phyloP scores from a whole-genome alignment of 176 grass and related monocot genomes.

The Hyparrhenia diplandra region DNA sequence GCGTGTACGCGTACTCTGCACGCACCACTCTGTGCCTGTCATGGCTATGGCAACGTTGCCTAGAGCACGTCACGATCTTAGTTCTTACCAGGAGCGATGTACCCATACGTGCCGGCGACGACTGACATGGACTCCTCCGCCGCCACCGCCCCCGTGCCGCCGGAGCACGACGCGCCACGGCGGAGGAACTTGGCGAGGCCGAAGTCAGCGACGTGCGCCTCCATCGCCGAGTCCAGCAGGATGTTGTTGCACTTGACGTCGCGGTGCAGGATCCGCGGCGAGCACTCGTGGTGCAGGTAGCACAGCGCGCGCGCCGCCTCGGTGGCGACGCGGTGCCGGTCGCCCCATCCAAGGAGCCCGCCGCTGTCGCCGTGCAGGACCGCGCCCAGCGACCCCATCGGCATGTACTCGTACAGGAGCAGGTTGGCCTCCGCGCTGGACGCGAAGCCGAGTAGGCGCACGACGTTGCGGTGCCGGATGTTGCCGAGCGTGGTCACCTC shows the following conservation, averaged over 20 bases:
- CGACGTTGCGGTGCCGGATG: constrained; percentile 84
- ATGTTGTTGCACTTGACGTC: constrained; percentile 96
- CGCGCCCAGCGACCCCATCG: constrained; percentile 61
- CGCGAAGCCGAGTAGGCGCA: constrained; percentile 61
- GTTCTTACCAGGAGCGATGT: not conserved
- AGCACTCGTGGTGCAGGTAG: constrained; percentile 93
- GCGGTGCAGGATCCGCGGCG: constrained; percentile 62
- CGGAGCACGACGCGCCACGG: not conserved
- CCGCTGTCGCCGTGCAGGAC: constrained; percentile 72
- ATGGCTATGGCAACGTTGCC: not conserved
- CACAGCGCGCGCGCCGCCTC: constrained; percentile 72
- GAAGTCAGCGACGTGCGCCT: constrained; percentile 92
- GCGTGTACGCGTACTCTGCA: not conserved
- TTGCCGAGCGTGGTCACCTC: constrained; percentile 77
- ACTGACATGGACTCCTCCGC: not conserved
- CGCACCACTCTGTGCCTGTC: not conserved
- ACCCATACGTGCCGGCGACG: not conserved
- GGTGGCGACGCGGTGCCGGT: constrained; percentile 40
- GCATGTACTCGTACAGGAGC: constrained; percentile 89
- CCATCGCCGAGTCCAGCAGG: constrained; percentile 66
- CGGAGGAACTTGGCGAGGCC: constrained; percentile 84
- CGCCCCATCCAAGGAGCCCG: constrained; percentile 47
- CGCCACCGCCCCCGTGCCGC: not conserved
- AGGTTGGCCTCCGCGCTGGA: constrained; percentile 68
- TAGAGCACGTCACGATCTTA: too few species aligned